These are phyloP conservation scores for Aspergillus neotritici DNA, from an alignment of 2,329 filamentous ascomycete species.

Conservation along the genomic window DNA sequence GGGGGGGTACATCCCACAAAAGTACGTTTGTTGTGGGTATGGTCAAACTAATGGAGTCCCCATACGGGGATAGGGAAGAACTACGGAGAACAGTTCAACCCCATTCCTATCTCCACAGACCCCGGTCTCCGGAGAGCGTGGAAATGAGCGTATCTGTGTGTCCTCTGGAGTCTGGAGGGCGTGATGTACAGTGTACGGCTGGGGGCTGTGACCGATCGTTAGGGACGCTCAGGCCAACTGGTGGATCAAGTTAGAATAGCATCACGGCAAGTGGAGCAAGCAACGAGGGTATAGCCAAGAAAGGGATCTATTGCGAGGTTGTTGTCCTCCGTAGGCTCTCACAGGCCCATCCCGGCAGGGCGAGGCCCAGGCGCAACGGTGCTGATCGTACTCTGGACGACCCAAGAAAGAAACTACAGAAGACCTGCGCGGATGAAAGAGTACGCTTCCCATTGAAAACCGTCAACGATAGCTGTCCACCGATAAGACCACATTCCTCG, in stretches of 20 bases:
- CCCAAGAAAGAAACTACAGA: constrained; percentile 5
- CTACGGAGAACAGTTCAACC: not conserved
- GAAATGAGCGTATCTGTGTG: no score
- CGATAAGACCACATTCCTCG: not conserved
- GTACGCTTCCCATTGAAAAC: not conserved
- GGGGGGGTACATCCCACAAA: no score
- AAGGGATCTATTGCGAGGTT: not conserved
- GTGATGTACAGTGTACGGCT: not conserved
- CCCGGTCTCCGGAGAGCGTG: no score
- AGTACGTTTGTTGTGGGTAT: not conserved
- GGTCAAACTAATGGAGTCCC: no score
- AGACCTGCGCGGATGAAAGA: not conserved
- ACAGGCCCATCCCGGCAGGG: constrained; percentile 3
- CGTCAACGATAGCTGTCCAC: no score
- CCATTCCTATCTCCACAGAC: not conserved
- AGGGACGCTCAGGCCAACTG: constrained; percentile 16
- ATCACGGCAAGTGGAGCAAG: constrained; percentile 1
- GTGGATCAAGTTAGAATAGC: constrained; percentile 10
- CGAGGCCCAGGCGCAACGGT: constrained; percentile 10
- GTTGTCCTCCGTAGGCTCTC: constrained; percentile 2
- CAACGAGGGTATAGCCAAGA: not conserved
- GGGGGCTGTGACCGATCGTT: not conserved
- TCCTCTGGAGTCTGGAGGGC: not conserved
- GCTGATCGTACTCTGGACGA: constrained; percentile 4
- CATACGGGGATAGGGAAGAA: not conserved